Base-by-base conservation (phyloP, 495 filamentous ascomycete genomes). In the Aspergillus affinis region DNA sequence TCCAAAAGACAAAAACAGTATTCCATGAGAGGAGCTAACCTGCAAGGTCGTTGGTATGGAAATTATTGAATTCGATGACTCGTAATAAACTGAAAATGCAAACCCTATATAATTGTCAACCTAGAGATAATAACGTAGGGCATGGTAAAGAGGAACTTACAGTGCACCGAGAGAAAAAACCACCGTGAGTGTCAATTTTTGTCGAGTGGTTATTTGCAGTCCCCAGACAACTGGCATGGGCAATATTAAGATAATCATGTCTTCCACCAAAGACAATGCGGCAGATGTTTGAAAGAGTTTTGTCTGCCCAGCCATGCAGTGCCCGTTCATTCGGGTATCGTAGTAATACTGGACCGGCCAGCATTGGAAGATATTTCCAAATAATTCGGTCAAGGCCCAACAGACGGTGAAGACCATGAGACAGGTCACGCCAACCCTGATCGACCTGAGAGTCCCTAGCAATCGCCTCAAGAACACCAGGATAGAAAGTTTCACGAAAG, bases 401-500 rank as follows among this genome's bases (percentile, higher is more conserved):
- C 51, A 59, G 21, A 70, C 55, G 12, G 65, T 63, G 21, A 73
- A 57, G n/a, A 65, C 36, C 3, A 68, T 63, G 8, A 73, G 49
- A 4, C 46, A 53, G 3, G 48, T 60, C 3, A 65, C 60, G 20
- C 52, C 29, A 15, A 45, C 46, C 17, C 36, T 48, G n/a, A 69
- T 63, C 2, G 46, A 29, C 26, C 49, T 44, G 3, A 73, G 45
- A 1, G 61, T 58, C 0, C 66, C 65, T n/a, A 75, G 57, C 2
- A 72, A 45, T 7, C 65, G 55, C 10, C 66, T 68, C 32, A 73
- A 68, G 48, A 75, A 67, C 13, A 76, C 27, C 4, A 77, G 64
- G 56, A 78, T 75, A 10, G 74, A 75, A 0, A 71, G 52, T 57
- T 78, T 78, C 52, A 72, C 65, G 32, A 74, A 62, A 27, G 69